Percentiles rank a stretch among this genome's conserved stretches.
phyloP scores from a whole-genome alignment of 164 flowering plant species.

The Vitis vinifera region ASM3070453v1 NC_081812.1:16219001-16219500 shows the following conservation, averaged over 20 bases:
- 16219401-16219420: not conserved
- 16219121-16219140: slow-evolving; percentile 13
- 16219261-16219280: too few relatives aligned
- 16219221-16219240: not conserved
- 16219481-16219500: not conserved
- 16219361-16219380: too few relatives aligned
- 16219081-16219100: not conserved
- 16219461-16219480: not conserved
- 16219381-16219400: not conserved
- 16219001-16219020: slow-evolving; percentile 16
- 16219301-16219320: too few relatives aligned
- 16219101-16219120: slow-evolving; percentile 3
- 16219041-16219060: not conserved
- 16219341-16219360: too few relatives aligned
- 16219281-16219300: too few relatives aligned
- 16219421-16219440: not conserved
- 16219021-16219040: slow-evolving; percentile 3
- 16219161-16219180: slow-evolving; percentile 19
- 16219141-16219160: slow-evolving; percentile 2
- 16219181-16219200: slow-evolving; percentile 13
- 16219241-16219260: not conserved
- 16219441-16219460: not conserved
- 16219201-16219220: not conserved
- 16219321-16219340: too few relatives aligned
- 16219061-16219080: not conserved